Conservation (phyloP, 2,329 filamentous ascomycete species). For the Penicillium sp. region DNA sequence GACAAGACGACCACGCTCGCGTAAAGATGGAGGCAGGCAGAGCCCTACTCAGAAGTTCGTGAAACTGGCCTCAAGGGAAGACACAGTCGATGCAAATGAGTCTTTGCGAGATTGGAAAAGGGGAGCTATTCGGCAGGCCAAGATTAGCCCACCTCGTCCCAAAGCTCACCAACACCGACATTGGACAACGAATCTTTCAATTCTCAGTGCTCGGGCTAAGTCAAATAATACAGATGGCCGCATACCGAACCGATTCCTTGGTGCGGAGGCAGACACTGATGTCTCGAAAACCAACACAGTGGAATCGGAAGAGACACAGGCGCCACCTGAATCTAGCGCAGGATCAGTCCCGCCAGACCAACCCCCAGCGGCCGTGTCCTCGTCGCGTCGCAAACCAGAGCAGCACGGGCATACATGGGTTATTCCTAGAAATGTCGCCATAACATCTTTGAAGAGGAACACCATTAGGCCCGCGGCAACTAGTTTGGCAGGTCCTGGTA, state of each 20-base stretch:
- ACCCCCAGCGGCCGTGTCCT: not conserved
- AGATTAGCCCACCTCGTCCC: constrained; percentile 15
- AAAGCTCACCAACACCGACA: constrained; percentile 24
- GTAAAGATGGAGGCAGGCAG: constrained; percentile 49
- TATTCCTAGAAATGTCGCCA: constrained; percentile 32
- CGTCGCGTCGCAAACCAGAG: constrained; percentile 11
- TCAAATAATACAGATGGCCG: not conserved
- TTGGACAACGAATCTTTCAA: constrained; percentile 20
- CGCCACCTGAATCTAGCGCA: not conserved
- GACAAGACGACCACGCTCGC: constrained; percentile 50
- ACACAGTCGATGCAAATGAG: constrained; percentile 55
- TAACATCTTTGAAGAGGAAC: constrained; percentile 38
- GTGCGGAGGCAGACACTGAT: not conserved
- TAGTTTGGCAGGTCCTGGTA: constrained; percentile 24
- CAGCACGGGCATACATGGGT: constrained; percentile 33
- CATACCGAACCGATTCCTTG: constrained; percentile 3
- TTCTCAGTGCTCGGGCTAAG: constrained; percentile 12
- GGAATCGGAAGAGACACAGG: constrained; percentile 4
- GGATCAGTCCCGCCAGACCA: constrained; percentile 1
- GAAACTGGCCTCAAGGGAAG: constrained; percentile 49
- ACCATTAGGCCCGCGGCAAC: constrained; percentile 35
- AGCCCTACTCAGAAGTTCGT: constrained; percentile 53
- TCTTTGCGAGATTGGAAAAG: constrained; percentile 52
- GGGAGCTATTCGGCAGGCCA: constrained; percentile 41
- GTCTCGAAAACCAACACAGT: constrained; percentile 2